Percentiles rank a stretch among this genome's conserved stretches.
These are phyloP conservation scores for Aspergillus egyptiacus DNA, from an alignment of 495 filamentous ascomycete genomes.

Conservation along the genomic window DNA sequence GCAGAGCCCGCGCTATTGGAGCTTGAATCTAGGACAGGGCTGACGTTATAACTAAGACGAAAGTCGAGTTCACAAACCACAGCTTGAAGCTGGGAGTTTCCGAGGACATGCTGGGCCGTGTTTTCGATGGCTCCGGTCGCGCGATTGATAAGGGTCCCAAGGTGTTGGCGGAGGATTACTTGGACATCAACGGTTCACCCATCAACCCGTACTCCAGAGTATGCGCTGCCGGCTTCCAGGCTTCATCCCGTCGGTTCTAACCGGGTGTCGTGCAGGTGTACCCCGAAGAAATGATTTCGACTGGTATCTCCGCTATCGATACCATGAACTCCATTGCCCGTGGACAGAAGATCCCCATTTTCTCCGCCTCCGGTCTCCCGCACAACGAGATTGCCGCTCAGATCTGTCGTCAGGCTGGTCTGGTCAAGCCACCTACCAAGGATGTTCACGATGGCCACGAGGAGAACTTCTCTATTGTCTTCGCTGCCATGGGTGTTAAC, in stretches of 20 bases:
- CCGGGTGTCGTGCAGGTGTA: conserved; percentile 59
- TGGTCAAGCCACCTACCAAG: conserved; percentile 88
- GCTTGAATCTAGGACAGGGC: background rate
- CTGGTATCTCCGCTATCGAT: conserved; percentile 98
- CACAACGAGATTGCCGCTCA: conserved; percentile 99
- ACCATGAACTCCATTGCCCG: conserved; percentile 99
- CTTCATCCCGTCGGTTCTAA: conserved; percentile 17
- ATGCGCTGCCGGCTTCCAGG: conserved; percentile 20
- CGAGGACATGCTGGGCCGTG: conserved; percentile 98
- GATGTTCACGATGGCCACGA: conserved; percentile 94
- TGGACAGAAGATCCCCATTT: conserved; percentile 99
- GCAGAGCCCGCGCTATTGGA: background rate
- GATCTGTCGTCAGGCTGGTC: conserved; percentile 91
- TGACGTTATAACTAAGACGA: conserved; percentile 51
- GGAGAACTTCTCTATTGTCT: conserved; percentile 99
- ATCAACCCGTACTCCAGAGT: conserved; percentile 98
- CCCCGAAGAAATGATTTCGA: conserved; percentile 99
- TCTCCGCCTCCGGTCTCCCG: conserved; percentile 95
- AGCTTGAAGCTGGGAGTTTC: conserved; percentile 97
- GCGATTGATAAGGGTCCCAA: conserved; percentile 98
- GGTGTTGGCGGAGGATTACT: conserved; percentile 93
- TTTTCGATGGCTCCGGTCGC: conserved; percentile 96
- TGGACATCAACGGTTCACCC: conserved; percentile 98
- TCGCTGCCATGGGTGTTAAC: conserved; percentile 99
- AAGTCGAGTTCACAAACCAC: conserved; percentile 94